Evolutionary conservation across 2,329 filamentous ascomycete species (phyloP).

Genomic region (Penicillium sp.): DNA sequence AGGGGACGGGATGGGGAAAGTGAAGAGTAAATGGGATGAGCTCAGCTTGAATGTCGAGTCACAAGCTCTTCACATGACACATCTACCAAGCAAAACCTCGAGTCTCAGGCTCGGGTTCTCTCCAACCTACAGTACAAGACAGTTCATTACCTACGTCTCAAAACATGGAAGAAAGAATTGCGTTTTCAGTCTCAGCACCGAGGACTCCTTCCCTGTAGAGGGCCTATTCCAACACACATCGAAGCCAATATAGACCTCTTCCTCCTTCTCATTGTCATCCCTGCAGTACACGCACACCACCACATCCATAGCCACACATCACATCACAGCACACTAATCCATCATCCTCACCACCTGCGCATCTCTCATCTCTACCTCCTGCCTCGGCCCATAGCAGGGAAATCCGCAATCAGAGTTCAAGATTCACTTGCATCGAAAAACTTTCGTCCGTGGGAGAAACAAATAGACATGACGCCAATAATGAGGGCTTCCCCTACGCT

Average conservation of each 20-base stretch:
- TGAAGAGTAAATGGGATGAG: conserved; percentile 2
- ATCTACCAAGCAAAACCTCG: background rate
- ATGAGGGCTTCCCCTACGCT: conserved; percentile 33
- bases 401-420: conserved; percentile 33
- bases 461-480: conserved; percentile 48
- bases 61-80: conserved; percentile 1
- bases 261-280: conserved; percentile 11
- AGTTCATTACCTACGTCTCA: background rate
- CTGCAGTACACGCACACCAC: conserved; percentile 30
- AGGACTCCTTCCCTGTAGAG: conserved; percentile 27
- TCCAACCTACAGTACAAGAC: background rate
- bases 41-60: conserved; percentile 1
- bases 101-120: background rate
- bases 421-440: conserved; percentile 38
- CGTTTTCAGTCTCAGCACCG: conserved; percentile 32
- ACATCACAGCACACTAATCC: conserved; percentile 5
- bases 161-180: conserved; percentile 20
- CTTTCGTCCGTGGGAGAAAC: conserved; percentile 38
- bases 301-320: background rate
- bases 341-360: conserved; percentile 26
- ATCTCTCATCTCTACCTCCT: conserved; percentile 38
- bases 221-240: conserved; percentile 28
- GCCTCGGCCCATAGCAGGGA: conserved; percentile 32
- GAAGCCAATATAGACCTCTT: conserved; percentile 12
- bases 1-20: conserved; percentile 1